Evolutionary conservation across 2,329 filamentous ascomycete genomes (phyloP), one percentile per base, ranked within the genome.

Genomic region (Alternaria solani): DNA sequence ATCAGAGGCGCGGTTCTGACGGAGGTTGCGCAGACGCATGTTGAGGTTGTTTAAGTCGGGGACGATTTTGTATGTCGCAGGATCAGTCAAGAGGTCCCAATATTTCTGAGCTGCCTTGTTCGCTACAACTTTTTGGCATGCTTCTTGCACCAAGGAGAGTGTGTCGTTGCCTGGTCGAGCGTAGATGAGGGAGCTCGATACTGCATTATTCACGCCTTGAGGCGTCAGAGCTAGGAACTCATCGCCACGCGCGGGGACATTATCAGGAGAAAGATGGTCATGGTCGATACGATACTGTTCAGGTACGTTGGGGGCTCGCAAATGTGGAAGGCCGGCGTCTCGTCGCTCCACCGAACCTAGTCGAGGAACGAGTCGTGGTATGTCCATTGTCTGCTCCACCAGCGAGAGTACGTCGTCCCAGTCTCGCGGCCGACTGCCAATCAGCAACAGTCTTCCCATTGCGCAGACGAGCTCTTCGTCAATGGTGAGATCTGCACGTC

Each of bases 401-500:
- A 97, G 82, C 39, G 87, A 86, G 23, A 97, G 84, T 2, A 97
- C 82, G 68, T 92, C 87, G 63, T 90, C 87, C 77, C 86, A 89
- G 67, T 95, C 89, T 51, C 83, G 78, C 18, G 86, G 81, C 11
- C 84, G 79, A 36, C 78, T 81, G 16, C 91, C 88, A 51, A 89
- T 80, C 23, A 93, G 80, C n/a, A 98, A 82, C 3, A 97, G 68
- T 36, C 89, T 85, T 6, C 89, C 93, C 91, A 98, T 96, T 30
- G 91, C 85, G 71, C 88, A 90, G 4, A 96, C 90, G 20, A 98
- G 82, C 56, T 87, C 81, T 76, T 95, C 92, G 69, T 97, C 94
- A 20, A 98, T 83, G 49, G 84, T 70, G 16, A 98, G 68, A 52
- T 87, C 82, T 30, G 90, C 93, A 54, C 85, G 83, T 55, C 84